Evolutionary conservation across 169 alveolate genomes (phyloP), one percentile per base, ranked within the genome.

Genomic region (Eimeria tenella): DNA sequence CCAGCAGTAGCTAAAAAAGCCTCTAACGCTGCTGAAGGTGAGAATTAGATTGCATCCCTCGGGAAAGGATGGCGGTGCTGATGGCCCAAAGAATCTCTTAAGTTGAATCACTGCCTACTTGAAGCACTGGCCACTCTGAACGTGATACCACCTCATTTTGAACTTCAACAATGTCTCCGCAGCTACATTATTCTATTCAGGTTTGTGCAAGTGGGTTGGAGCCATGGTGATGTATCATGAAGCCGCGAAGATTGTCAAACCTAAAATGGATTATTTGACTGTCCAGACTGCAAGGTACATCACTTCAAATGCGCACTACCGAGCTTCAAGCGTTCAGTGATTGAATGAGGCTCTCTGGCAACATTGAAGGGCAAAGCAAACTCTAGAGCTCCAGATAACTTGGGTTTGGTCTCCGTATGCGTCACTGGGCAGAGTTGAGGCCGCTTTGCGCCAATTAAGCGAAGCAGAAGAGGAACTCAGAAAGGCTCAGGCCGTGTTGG

Each of bases 201-300:
- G 99, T 53, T 95, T 98, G 84, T 97, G 98, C 86, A 96, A 96
- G 49, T 98, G 99, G 99, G 98, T 97, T n/a, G 97, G 97, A 23
- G 98, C 99, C 75, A 97, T 98, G 98, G 97, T 95, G 90, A 98
- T 97, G 97, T 98, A 98, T 94, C 99, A 98, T 94, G 98, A 98
- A 71, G 99, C 99, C 21, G 98, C 99, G 25, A 98, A 98, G 96
- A 98, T 98, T 86, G 99, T 98, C 79, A 99, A 98, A 96, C 99
- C 99, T 15, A 99, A 99, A 96, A 97, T 98, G 98, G 98, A 97
- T 91, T 97, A 97, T 90, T 96, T 99, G 93, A 98, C 98, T 93
- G 95, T 94, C 50, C 98, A 98, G 97, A 97, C 98, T 81, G 98
- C 97, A 49, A 97, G 97, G 94, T 75, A 31, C 5, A 25, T 9